Conservation (phyloP, 2,329 filamentous ascomycete species). For the Hypomyces perniciosus region DNA sequence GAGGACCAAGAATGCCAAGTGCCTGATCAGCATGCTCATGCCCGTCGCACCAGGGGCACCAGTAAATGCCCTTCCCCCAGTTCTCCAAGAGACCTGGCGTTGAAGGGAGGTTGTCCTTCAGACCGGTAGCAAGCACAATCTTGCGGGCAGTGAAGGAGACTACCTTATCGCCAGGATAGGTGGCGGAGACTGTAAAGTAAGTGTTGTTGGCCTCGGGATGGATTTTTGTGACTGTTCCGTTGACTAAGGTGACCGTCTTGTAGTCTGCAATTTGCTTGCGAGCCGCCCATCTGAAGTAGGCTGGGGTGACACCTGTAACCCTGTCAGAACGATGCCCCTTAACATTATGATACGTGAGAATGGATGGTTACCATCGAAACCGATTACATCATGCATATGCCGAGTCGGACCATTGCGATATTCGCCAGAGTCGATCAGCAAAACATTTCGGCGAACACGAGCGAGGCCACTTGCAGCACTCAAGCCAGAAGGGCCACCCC, state of each 20-base stretch:
- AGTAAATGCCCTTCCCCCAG: slow-evolving; percentile 56
- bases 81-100: slow-evolving; percentile 50
- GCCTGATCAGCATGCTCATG: slow-evolving; percentile 54
- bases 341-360: slow-evolving; percentile 7
- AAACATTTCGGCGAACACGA: slow-evolving; percentile 47
- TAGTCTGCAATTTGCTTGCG: slow-evolving; percentile 48
- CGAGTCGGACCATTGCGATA: slow-evolving; percentile 53
- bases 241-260: slow-evolving; percentile 41
- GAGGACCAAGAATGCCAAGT: slow-evolving; percentile 45
- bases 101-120: slow-evolving; percentile 47
- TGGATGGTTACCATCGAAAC: slow-evolving; percentile 46
- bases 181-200: slow-evolving; percentile 37
- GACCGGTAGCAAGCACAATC: slow-evolving; percentile 52
- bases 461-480: slow-evolving; percentile 51
- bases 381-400: slow-evolving; percentile 56
- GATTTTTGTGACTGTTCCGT: slow-evolving; percentile 46
- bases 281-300: slow-evolving; percentile 48
- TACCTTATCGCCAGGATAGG: slow-evolving; percentile 13
- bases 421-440: slow-evolving; percentile 52
- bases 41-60: slow-evolving; percentile 62
- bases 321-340: not conserved
- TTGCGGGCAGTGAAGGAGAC: slow-evolving; percentile 43
- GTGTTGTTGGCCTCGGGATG: slow-evolving; percentile 33
- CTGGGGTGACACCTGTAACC: slow-evolving; percentile 44
- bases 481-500: slow-evolving; percentile 52